A percentile compares a stretch with the other conserved stretches of the same genome.
Conservation (phyloP, 2,329 filamentous ascomycete species). For the Alternaria angustiovoidea region DNA sequence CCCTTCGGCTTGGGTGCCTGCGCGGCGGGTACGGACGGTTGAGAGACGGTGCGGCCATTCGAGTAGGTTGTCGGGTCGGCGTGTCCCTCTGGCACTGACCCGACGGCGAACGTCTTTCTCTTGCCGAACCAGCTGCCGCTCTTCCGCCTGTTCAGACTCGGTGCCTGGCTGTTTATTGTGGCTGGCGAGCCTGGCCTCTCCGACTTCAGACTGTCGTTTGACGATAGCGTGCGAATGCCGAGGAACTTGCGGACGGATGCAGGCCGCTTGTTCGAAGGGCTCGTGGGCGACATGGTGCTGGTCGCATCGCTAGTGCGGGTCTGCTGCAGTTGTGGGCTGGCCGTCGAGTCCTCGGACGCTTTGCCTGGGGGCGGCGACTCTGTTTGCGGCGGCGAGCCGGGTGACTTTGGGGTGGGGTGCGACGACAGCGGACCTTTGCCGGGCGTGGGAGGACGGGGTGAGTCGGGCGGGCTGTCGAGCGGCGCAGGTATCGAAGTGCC, state of each 20-base stretch:
- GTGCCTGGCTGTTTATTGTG: constrained; percentile 43
- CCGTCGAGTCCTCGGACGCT: constrained; percentile 25
- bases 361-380: constrained; percentile 31
- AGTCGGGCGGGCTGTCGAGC: constrained; percentile 50
- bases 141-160: constrained; percentile 47
- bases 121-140: constrained; percentile 53
- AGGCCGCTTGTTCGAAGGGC: constrained; percentile 45
- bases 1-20: constrained; percentile 39
- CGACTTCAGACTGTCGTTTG: constrained; percentile 47
- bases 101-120: constrained; percentile 47
- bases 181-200: constrained; percentile 49
- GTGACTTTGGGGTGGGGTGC: constrained; percentile 50
- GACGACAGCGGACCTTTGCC: constrained; percentile 52
- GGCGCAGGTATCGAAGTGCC: constrained; percentile 54
- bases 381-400: constrained; percentile 33
- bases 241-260: constrained; percentile 53
- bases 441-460: constrained; percentile 50
- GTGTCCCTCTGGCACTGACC: constrained; percentile 44
- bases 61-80: constrained; percentile 32
- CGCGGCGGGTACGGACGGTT: constrained; percentile 17
- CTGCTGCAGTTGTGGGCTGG: constrained; percentile 26
- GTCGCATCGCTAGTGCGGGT: constrained; percentile 41
- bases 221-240: constrained; percentile 49
- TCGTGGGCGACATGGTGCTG: constrained; percentile 43
- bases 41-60: constrained; percentile 32